phyloP scores from a whole-genome alignment of 2,329 filamentous ascomycete species.

The Calonectria pseudoreteaudii region DNA sequence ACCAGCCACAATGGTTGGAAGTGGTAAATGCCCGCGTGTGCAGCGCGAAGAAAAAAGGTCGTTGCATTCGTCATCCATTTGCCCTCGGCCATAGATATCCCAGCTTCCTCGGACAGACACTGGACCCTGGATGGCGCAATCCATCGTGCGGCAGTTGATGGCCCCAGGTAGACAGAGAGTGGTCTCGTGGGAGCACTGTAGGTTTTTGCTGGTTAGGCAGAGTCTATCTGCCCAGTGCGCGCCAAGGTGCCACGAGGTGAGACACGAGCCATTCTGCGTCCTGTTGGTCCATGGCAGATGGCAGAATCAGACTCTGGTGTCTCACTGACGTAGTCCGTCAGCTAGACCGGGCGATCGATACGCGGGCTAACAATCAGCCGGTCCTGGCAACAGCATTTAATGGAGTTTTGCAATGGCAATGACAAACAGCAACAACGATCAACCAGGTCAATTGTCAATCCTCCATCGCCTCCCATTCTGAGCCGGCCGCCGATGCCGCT shows the following conservation, averaged over 20 bases:
- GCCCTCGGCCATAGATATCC: background rate
- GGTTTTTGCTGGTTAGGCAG: background rate
- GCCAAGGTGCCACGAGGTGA: background rate
- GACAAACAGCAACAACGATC: background rate
- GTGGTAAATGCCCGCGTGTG: background rate
- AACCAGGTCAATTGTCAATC: background rate
- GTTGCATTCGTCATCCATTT: background rate
- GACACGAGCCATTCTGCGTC: background rate
- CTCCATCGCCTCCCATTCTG: background rate
- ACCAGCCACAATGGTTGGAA: constrained; percentile 2
- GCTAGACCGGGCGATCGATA: background rate
- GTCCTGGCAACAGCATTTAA: background rate
- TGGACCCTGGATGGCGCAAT: constrained; percentile 5
- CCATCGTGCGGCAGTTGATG: constrained; percentile 4
- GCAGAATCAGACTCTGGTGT: background rate
- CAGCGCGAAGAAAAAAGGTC: background rate
- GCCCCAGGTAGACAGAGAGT: background rate
- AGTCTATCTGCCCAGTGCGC: constrained; percentile 9
- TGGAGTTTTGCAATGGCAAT: background rate
- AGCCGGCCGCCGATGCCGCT: constrained; percentile 22
- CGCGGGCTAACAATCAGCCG: background rate
- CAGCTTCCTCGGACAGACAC: background rate
- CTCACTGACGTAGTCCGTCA: background rate
- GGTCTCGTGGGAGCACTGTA: background rate
- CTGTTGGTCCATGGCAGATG: background rate